Base-by-base conservation (phyloP, 495 filamentous ascomycete species). In the Tuber indicum region DNA sequence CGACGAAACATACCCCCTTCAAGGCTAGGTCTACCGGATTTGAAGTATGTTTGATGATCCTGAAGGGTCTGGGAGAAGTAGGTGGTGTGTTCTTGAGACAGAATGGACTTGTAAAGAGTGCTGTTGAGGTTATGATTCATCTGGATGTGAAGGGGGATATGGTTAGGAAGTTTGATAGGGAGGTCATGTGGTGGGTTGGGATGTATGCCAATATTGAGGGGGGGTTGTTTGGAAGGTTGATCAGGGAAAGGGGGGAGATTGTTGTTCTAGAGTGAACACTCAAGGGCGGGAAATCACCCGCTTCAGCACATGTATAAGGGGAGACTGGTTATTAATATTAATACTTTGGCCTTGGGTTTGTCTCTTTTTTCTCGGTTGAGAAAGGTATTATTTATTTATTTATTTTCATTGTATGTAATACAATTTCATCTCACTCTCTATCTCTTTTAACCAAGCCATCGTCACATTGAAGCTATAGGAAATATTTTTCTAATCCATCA, bases 161-260 rank as follows among this genome's bases (percentile, higher is more conserved):
- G 26, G 58, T 66, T 66, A 66, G 58, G n/a, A 66, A 66, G 26
- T 66, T 32, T 32, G 58, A 66, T 32, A 32, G 14, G 58, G 58
- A 66, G 58, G 58, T 66, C 26, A 66, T 66, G 58, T 66, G 58
- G 58, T 66, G 58, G 58, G n/a, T 66, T 66, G 58, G 58, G 12
- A 66, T 66, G 26, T 66, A 66, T 32, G n/a, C n/a, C 12, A 66
- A 66, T 66, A 32, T 66, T 26, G 58, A 66, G 58, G 26, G 58
- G 26, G 58, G 23, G 17, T 32, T 66, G 10, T 66, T 66, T 66
- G 58, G 58, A 66, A 66, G 26, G 58, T 66, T 66, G 58, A 17
- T 66, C 16, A 66, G 26, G 58, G 58, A 66, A 66, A 66, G 26
- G 58, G 58, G 58, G n/a, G 58, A 66, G 23, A 32, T 66, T 32